Evolutionary conservation across 345 rosid genomes (phyloP), one percentile per base, ranked within the genome.

Genomic region (Melaleuca alternifolia): DNA sequence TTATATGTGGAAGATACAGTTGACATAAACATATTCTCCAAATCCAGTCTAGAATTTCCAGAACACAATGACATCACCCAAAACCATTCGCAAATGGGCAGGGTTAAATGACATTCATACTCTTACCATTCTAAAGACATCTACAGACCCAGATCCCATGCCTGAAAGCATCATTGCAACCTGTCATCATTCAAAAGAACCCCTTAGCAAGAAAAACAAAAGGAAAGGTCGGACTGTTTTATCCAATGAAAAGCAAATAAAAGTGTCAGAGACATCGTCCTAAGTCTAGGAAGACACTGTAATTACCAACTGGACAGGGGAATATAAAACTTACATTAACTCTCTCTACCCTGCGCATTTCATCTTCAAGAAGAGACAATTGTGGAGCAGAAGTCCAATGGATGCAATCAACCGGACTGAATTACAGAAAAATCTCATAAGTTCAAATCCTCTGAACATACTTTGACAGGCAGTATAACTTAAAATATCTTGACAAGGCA

Each of bases 321-420:
- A 54, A 79, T 50, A 51, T 6, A 57, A 3, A 9, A 84, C 95
- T 92, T 91, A 97, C 99, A 90, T 95, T 96, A n/a, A 97, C 94
- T 94, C 99, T 97, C 91, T 97, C 99, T 54, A 94, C 98, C 85
- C 96, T 85, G 54, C 99, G 95, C 99, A 97, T 97, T 89, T 97
- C 99, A 85, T 97, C 98, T 92, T 97, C 99, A 56, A 97, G 99
- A 92, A 97, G 89, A 75, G 99, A 96, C 81, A 97, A 91, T 86
- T 95, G 98, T 54, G 98, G 94, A 26, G 98, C 99, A 88, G 99
- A 95, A 54, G 93, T 96, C 98, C 98, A 92, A 85, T 97, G 95
- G 87, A 97, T 97, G 91, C 99, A 97, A 91, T 97, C 98, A 90
- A 97, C 99, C 23, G 99, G 98, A 93, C 99, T 97, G 96, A 84